Conservation (phyloP, 2,329 filamentous ascomycete species). For the Exophiala lecanii-corni region DNA sequence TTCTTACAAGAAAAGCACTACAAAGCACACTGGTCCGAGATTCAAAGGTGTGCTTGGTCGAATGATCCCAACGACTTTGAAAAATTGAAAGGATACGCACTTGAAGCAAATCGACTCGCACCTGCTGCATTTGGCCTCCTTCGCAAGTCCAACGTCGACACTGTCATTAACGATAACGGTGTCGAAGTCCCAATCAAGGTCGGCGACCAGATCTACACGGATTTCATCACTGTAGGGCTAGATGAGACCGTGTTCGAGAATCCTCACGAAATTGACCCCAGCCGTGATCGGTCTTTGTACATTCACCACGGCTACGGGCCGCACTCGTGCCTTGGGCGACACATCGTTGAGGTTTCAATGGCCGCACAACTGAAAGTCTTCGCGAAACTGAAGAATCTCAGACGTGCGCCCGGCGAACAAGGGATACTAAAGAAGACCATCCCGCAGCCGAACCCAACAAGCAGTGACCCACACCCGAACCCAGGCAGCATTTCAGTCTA, state of each 20-base stretch:
- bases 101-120: conserved; percentile 26
- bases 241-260: conserved; percentile 37
- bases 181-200: conserved; percentile 17
- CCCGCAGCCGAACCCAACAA: conserved; percentile 24
- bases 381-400: conserved; percentile 38
- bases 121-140: conserved; percentile 26
- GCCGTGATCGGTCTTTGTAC: conserved; percentile 39
- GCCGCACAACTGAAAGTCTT: conserved; percentile 40
- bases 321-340: conserved; percentile 44
- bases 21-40: conserved; percentile 26
- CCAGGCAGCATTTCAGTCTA: conserved; percentile 40
- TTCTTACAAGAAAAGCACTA: conserved; percentile 45
- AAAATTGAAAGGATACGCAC: conserved; percentile 26
- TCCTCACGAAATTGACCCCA: conserved; percentile 40
- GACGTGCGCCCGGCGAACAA: conserved; percentile 38
- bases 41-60: conserved; percentile 26
- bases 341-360: conserved; percentile 41
- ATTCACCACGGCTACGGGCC: conserved; percentile 45
- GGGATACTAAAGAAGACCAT: conserved; percentile 40
- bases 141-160: conserved; percentile 20
- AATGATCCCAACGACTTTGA: conserved; percentile 25
- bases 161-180: conserved; percentile 21
- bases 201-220: conserved; percentile 25
- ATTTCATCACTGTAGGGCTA: conserved; percentile 31
- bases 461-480: conserved; percentile 26